Conservation (phyloP, 495 filamentous ascomycete genomes). For the Pyronema omphalodes region DNA sequence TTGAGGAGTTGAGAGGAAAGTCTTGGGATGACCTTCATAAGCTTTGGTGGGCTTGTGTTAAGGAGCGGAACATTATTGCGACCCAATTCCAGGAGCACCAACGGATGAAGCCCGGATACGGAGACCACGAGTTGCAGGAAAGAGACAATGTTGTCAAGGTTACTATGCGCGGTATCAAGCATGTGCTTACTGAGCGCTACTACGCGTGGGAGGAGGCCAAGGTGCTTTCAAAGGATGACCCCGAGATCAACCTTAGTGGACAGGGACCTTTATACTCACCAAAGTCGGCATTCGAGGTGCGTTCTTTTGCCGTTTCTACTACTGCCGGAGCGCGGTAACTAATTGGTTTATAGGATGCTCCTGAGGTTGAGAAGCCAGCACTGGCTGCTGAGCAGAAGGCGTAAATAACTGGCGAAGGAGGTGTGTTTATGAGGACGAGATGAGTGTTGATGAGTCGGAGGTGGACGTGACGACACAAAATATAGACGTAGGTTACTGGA, state of each 20-base stretch:
- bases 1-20: constrained; percentile 74
- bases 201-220: constrained; percentile 79
- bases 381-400: too few species aligned
- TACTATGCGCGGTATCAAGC: constrained; percentile 53
- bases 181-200: constrained; percentile 68
- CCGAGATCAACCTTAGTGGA: constrained; percentile 40
- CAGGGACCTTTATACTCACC: constrained; percentile 33
- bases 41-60: constrained; percentile 89
- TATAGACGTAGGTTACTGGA: neutral
- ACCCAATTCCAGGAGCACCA: constrained; percentile 51
- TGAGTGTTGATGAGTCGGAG: neutral
- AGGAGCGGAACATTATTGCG: constrained; percentile 79
- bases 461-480: neutral
- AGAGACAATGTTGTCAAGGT: constrained; percentile 45
- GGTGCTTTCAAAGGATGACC: constrained; percentile 46
- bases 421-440: too few species aligned
- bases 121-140: constrained; percentile 39
- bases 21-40: constrained; percentile 83
- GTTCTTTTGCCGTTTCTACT: neutral
- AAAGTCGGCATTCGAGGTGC: constrained; percentile 21
- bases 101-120: constrained; percentile 46
- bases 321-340: neutral
- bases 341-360: neutral
- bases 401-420: too few species aligned
- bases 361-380: too few species aligned